Evolutionary conservation across 139 green algal species (phyloP).

Genomic region (Limnomonas spitsbergensis): DNA sequence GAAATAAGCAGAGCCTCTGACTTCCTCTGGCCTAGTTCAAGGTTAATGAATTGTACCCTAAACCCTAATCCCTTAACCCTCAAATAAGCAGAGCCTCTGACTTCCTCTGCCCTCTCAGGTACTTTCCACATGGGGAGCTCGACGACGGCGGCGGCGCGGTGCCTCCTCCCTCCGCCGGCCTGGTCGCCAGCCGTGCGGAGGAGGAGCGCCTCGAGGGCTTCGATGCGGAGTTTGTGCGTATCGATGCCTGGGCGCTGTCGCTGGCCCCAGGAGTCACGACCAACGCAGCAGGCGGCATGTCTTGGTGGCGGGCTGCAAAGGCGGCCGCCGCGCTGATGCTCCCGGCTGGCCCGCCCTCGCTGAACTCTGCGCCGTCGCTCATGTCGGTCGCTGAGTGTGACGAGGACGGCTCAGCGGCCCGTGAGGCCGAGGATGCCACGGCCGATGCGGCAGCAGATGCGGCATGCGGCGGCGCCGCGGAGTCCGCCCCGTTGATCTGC

Average conservation of each 20-base stretch:
- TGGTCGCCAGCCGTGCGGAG: slow-evolving; percentile 36
- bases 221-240: slow-evolving; percentile 16
- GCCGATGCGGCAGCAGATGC: slow-evolving; percentile 9
- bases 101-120: neutral
- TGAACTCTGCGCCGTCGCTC: neutral
- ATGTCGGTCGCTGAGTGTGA: neutral
- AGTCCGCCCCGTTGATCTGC: slow-evolving; percentile 1
- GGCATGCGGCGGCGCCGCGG: neutral
- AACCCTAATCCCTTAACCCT: too few relatives aligned
- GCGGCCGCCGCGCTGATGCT: neutral
- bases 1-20: too few relatives aligned
- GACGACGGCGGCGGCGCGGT: slow-evolving; percentile 56
- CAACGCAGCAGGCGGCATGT: neutral
- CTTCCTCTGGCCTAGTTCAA: too few relatives aligned
- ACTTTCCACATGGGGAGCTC: slow-evolving; percentile 61
- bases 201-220: slow-evolving; percentile 21
- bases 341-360: neutral
- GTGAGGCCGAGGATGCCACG: neutral
- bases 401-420: neutral
- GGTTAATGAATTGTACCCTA: too few relatives aligned
- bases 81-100: too few relatives aligned
- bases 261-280: neutral
- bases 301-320: neutral
- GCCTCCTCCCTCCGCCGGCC: slow-evolving; percentile 48
- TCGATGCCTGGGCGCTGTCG: slow-evolving; percentile 33